phyloP scores from a whole-genome alignment of 1,139 yeast genomes.

The Sugiyamaella xylanicola region DNA sequence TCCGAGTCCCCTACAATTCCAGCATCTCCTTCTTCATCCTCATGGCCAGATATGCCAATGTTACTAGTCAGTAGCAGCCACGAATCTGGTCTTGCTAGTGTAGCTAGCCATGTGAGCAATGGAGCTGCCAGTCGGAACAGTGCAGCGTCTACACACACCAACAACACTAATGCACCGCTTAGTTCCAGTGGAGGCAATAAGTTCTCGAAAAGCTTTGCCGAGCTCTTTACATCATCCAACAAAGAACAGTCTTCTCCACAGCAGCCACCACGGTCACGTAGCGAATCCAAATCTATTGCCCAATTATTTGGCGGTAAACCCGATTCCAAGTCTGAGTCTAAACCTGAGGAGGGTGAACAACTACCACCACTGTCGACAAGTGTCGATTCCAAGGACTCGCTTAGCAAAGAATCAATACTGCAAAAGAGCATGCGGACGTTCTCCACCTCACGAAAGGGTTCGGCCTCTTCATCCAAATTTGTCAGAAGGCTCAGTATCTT shows the following conservation, averaged over 20 bases:
- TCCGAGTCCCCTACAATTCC: slow-evolving; percentile 3
- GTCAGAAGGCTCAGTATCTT: slow-evolving; percentile 39
- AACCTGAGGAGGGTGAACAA: slow-evolving; percentile 23
- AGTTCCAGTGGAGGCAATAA: slow-evolving; percentile 21
- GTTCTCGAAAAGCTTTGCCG: slow-evolving; percentile 34
- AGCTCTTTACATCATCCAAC: slow-evolving; percentile 29
- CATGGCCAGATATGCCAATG: slow-evolving; percentile 25
- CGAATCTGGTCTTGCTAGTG: slow-evolving; percentile 20
- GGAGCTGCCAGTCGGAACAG: slow-evolving; percentile 28
- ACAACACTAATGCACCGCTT: slow-evolving; percentile 8
- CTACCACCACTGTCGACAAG: slow-evolving; percentile 18
- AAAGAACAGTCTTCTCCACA: slow-evolving; percentile 16
- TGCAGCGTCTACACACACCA: slow-evolving; percentile 6
- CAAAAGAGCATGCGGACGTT: slow-evolving; percentile 40
- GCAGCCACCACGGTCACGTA: slow-evolving; percentile 19
- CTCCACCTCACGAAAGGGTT: slow-evolving; percentile 22
- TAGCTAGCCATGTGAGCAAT: slow-evolving; percentile 21
- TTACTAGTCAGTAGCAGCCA: slow-evolving; percentile 23
- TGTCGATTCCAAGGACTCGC: slow-evolving; percentile 26
- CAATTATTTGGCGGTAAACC: slow-evolving; percentile 32
- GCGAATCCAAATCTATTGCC: slow-evolving; percentile 32
- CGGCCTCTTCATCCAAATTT: slow-evolving; percentile 31
- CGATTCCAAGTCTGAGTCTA: slow-evolving; percentile 24
- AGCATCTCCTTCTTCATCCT: not conserved
- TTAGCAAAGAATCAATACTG: slow-evolving; percentile 31